phyloP scores from a whole-genome alignment of 805 yeast species.

The Cyberlindnera veronae region DNA sequence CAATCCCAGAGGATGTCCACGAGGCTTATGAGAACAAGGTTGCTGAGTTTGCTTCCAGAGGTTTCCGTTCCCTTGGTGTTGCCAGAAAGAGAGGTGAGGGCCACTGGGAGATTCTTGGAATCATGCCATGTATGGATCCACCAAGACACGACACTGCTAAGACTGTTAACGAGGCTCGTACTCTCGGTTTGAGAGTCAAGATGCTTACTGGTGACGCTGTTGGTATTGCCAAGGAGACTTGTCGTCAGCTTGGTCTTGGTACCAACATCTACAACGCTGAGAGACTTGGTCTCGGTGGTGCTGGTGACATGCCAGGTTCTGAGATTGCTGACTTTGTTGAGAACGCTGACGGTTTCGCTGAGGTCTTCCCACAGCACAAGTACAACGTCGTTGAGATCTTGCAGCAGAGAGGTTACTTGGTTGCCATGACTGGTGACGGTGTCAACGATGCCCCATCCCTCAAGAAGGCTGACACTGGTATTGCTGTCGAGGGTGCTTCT shows the following conservation, averaged over 20 bases:
- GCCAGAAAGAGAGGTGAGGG: conserved; percentile 98
- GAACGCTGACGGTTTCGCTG: conserved; percentile 98
- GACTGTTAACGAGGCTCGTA: conserved; percentile 88
- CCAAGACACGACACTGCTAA: conserved; percentile 98
- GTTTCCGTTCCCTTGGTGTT: conserved; percentile 98
- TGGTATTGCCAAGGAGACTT: conserved; percentile 97
- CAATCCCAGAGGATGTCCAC: conserved; percentile 89
- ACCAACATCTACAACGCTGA: conserved; percentile 96
- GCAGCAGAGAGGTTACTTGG: conserved; percentile 94
- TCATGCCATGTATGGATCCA: conserved; percentile 98
- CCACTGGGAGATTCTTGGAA: conserved; percentile 96
- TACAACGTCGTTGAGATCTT: conserved; percentile 93
- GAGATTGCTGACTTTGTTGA: conserved; percentile 96
- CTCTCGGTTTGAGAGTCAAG: conserved; percentile 90
- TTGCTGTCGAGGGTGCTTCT: conserved; percentile 97
- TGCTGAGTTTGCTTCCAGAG: conserved; percentile 96
- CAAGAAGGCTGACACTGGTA: conserved; percentile 95
- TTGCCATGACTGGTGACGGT: conserved; percentile 99
- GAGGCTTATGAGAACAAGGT: conserved; percentile 96
- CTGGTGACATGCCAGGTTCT: conserved; percentile 94
- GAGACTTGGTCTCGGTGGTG: conserved; percentile 91
- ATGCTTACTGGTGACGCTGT: conserved; percentile 99
- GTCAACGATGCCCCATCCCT: conserved; percentile 97
- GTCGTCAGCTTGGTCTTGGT: conserved; percentile 96
- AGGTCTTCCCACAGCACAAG: conserved; percentile 98